These are phyloP conservation scores for Cercophora sp. DNA, from an alignment of 495 filamentous ascomycete species.

Conservation along the genomic window DNA sequence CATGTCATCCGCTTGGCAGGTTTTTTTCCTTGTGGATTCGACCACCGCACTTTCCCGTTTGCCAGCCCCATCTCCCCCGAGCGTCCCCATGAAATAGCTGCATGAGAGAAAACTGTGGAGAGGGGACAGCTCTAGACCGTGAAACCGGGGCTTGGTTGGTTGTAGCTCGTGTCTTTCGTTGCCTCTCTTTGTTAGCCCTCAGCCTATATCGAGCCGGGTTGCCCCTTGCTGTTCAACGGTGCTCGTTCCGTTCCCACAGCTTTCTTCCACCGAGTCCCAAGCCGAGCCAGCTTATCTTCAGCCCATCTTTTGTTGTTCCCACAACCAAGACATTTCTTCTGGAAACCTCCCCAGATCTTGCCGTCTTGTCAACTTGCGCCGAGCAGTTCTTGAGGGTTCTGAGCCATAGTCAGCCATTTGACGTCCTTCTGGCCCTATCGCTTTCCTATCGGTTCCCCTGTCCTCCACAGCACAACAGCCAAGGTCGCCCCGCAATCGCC, in stretches of 20 bases:
- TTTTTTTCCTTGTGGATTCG: no score
- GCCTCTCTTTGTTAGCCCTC: slow-evolving; percentile 1
- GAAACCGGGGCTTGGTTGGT: neutral
- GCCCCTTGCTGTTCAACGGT: neutral
- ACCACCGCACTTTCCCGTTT: neutral
- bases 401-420: neutral
- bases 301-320: neutral
- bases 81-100: slow-evolving; percentile 1
- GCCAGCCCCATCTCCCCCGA: neutral
- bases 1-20: no score
- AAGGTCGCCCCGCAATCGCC: slow-evolving; percentile 4
- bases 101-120: neutral
- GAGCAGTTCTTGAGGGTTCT: neutral
- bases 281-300: slow-evolving; percentile 1
- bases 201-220: slow-evolving; percentile 3
- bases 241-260: neutral
- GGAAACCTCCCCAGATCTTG: slow-evolving; percentile 4
- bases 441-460: slow-evolving; percentile 2
- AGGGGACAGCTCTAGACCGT: neutral
- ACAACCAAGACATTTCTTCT: neutral
- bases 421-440: neutral
- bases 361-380: neutral
- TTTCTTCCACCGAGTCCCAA: no score
- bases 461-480: neutral
- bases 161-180: neutral